phyloP scores from a whole-genome alignment of 2,329 filamentous ascomycete species.

The Pyrenophora tritici-repentis region DNA sequence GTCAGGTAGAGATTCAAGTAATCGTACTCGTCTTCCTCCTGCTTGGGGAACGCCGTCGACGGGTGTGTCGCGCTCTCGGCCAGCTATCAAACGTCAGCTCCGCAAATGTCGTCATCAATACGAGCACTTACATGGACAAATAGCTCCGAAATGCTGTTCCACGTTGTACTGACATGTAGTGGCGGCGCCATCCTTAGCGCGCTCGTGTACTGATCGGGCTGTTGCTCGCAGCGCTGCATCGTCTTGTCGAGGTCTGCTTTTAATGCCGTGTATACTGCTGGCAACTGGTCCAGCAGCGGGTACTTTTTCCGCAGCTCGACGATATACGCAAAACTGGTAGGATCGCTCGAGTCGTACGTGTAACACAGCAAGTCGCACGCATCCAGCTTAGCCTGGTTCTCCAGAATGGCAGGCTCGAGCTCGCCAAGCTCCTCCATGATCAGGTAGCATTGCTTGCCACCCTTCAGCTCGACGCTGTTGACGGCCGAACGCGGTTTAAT shows the following conservation, averaged over 20 bases:
- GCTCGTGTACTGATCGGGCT: conserved; percentile 86
- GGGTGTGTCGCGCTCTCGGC: conserved; percentile 93
- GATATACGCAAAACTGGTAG: conserved; percentile 93
- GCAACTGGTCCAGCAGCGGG: conserved; percentile 84
- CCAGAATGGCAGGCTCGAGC: conserved; percentile 90
- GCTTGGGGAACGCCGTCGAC: conserved; percentile 84
- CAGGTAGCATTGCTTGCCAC: conserved; percentile 95
- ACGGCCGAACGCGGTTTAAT: conserved; percentile 94
- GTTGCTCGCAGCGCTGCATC: conserved; percentile 89
- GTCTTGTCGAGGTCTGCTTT: conserved; percentile 97
- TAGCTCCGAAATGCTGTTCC: conserved; percentile 90
- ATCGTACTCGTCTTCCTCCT: conserved; percentile 79
- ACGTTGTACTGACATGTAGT: conserved; percentile 91
- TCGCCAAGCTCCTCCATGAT: conserved; percentile 95
- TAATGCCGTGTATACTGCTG: conserved; percentile 87
- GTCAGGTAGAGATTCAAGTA: conserved; percentile 85
- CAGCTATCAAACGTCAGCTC: conserved; percentile 54
- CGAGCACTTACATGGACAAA: conserved; percentile 70
- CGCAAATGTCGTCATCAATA: not conserved
- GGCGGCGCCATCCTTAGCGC: conserved; percentile 86
- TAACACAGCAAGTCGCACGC: conserved; percentile 94
- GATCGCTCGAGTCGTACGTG: conserved; percentile 94
- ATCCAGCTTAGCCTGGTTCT: conserved; percentile 87
- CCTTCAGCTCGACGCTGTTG: conserved; percentile 93
- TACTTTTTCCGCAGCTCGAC: conserved; percentile 78